Percentiles rank a stretch among this genome's conserved stretches.
Evolutionary conservation across 164 flowering plant genomes (phyloP).

Genomic region (Liriodendron chinense): DNA sequence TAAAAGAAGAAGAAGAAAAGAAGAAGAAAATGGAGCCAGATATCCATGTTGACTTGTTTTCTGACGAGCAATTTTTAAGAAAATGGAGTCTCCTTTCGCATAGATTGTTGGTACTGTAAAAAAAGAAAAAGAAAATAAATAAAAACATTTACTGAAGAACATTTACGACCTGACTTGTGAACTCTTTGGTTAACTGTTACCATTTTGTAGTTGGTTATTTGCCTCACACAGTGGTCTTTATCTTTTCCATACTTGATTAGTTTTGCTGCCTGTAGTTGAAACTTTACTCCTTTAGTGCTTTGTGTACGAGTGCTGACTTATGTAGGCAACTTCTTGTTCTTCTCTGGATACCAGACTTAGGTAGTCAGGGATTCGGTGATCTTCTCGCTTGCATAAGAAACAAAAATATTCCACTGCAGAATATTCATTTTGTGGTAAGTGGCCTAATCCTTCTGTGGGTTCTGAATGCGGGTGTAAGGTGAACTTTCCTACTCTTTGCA

Average conservation of each 20-base stretch:
- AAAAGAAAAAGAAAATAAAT: no score
- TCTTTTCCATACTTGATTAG: background rate
- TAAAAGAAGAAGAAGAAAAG: no score
- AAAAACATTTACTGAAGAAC: no score
- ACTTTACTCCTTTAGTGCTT: conserved; percentile 4
- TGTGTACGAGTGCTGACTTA: conserved; percentile 20
- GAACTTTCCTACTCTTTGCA: background rate
- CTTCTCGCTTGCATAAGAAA: conserved; percentile 80
- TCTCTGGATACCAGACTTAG: conserved; percentile 56
- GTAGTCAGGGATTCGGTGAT: conserved; percentile 88
- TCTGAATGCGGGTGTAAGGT: background rate
- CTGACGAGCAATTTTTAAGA: no score
- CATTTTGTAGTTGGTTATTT: background rate
- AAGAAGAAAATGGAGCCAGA: no score
- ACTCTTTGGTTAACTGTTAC: background rate
- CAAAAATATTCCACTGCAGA: conserved; percentile 76
- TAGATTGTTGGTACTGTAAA: no score
- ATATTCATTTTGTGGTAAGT: conserved; percentile 98
- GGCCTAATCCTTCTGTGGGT: background rate
- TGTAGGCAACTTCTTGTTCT: conserved; percentile 20
- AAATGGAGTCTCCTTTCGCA: no score
- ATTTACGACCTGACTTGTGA: no score
- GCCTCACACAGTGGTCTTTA: background rate
- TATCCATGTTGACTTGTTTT: no score
- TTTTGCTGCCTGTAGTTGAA: background rate